These are phyloP conservation scores for Aegilops umbellulata DNA, from an alignment of 176 grass and related monocot genomes.

Conservation along the genomic window DNA sequence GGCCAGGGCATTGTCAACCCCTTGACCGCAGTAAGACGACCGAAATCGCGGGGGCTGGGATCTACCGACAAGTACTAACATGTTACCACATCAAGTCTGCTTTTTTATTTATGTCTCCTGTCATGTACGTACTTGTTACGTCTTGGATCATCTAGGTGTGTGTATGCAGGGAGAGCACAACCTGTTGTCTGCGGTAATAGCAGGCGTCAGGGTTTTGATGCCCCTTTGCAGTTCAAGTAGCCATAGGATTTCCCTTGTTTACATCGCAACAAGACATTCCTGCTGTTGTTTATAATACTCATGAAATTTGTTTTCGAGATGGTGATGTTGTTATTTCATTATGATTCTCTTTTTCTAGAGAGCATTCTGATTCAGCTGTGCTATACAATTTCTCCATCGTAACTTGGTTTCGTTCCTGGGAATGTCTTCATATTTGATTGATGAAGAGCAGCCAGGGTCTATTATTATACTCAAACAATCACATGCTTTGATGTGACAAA, in stretches of 20 bases:
- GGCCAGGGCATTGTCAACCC: slow-evolving; percentile 68
- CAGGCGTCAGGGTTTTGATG: neutral
- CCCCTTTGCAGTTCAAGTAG: slow-evolving; percentile 13
- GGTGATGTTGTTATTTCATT: too few relatives aligned
- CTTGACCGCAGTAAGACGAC: slow-evolving; percentile 53
- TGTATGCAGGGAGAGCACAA: slow-evolving; percentile 13
- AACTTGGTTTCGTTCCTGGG: too few relatives aligned
- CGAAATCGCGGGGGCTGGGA: slow-evolving; percentile 55
- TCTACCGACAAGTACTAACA: slow-evolving; percentile 43
- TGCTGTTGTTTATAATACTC: slow-evolving; percentile 12
- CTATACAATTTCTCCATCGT: too few relatives aligned
- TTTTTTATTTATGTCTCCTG: slow-evolving; percentile 4
- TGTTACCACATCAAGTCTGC: neutral
- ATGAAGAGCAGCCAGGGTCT: too few relatives aligned
- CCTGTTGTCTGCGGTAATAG: neutral
- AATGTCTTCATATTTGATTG: too few relatives aligned
- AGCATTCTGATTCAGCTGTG: too few relatives aligned
- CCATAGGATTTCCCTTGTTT: slow-evolving; percentile 10
- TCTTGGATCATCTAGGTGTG: neutral
- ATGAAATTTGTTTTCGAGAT: too few relatives aligned
- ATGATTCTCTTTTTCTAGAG: too few relatives aligned
- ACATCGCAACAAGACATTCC: neutral
- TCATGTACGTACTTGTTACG: neutral
- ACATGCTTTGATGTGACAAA: too few relatives aligned
- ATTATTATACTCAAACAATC: too few relatives aligned